Conservation (phyloP, 2,329 filamentous ascomycete species). For the Pseudogymnoascus sp. region DNA sequence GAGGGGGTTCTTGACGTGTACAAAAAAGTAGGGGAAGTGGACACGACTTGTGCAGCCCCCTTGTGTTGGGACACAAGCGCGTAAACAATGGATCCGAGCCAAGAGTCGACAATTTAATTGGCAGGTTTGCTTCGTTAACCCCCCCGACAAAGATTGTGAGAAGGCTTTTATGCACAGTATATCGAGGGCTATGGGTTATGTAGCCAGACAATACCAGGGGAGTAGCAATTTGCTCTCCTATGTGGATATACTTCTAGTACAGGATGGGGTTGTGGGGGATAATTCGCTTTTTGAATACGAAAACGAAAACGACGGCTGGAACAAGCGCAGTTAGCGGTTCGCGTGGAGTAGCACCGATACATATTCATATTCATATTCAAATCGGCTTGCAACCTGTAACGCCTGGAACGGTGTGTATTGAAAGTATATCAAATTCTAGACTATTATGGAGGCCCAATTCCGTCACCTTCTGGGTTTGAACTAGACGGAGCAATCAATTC, state of each 20-base stretch:
- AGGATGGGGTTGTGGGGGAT: not conserved
- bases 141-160: not conserved
- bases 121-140: not conserved
- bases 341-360: not conserved
- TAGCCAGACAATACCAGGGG: not conserved
- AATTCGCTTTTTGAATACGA: not conserved
- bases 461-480: not conserved
- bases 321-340: not conserved
- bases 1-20: slow-evolving; percentile 5
- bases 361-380: not conserved
- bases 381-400: not conserved
- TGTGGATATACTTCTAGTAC: not conserved
- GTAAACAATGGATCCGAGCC: slow-evolving; percentile 4
- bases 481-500: not conserved
- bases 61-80: not conserved
- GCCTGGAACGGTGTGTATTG: not conserved
- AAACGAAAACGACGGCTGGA: not conserved
- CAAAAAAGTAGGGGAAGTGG: slow-evolving; percentile 8
- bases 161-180: not conserved
- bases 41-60: slow-evolving; percentile 6
- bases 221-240: not conserved
- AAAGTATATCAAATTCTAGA: not conserved
- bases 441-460: not conserved
- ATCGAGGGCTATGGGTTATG: not conserved
- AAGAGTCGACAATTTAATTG: not conserved